Conservation (phyloP, 352 stramenopile genomes). For the Pythium pectinolyticum region DNA sequence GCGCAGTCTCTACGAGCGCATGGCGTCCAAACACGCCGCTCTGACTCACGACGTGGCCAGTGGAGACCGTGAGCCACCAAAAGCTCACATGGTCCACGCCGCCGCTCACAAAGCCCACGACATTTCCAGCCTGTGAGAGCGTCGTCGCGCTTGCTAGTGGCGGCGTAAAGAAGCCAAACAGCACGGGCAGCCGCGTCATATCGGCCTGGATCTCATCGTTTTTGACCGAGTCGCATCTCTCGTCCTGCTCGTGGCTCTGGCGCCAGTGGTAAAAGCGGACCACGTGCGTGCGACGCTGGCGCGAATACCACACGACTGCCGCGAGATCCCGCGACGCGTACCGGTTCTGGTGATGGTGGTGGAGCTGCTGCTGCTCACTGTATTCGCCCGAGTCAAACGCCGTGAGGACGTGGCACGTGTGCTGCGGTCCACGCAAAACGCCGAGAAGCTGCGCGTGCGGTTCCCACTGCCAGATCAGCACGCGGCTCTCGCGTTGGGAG, state of each 20-base stretch:
- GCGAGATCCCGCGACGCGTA: slow-evolving; percentile 32
- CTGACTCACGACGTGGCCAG: slow-evolving; percentile 48
- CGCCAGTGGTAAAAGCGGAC: slow-evolving; percentile 47
- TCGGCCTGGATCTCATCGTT: slow-evolving; percentile 27
- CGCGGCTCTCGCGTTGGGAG: slow-evolving; percentile 20
- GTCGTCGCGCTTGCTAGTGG: background rate
- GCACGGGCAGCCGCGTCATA: slow-evolving; percentile 56
- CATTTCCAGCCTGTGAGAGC: background rate
- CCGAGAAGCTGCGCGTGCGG: slow-evolving; percentile 17
- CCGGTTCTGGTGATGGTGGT: slow-evolving; percentile 4
- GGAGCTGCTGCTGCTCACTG: slow-evolving; percentile 7
- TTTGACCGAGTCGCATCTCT: slow-evolving; percentile 9
- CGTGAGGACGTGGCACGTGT: slow-evolving; percentile 22
- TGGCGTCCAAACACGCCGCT: slow-evolving; percentile 67
- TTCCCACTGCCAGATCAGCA: slow-evolving; percentile 28
- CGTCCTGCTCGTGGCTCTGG: slow-evolving; percentile 6
- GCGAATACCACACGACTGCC: slow-evolving; percentile 49
- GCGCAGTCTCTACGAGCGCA: slow-evolving; percentile 47
- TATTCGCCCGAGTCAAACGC: slow-evolving; percentile 24
- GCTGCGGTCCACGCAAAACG: slow-evolving; percentile 11
- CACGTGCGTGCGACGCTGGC: slow-evolving; percentile 7
- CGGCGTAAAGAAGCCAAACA: slow-evolving; percentile 54
- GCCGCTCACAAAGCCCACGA: slow-evolving; percentile 53
- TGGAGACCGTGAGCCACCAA: slow-evolving; percentile 53
- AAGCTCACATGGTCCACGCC: slow-evolving; percentile 72